phyloP scores from a whole-genome alignment of 192 early-diverging fungal genomes.

The Gonapodya prolifera region DNA sequence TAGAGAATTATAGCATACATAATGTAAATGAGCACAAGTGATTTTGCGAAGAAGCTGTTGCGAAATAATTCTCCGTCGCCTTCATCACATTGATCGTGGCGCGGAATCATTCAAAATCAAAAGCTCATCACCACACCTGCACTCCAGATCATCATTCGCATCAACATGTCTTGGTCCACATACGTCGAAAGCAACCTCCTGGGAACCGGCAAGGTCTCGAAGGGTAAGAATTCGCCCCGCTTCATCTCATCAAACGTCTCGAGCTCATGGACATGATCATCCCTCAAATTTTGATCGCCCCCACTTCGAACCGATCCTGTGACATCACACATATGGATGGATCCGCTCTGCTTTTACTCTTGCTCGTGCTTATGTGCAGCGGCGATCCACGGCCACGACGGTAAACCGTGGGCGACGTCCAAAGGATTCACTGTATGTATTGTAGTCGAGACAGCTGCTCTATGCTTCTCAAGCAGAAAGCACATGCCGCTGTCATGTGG shows the following conservation, averaged over 20 bases:
- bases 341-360: neutral
- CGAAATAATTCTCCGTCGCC: neutral
- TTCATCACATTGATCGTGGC: neutral
- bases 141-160: neutral
- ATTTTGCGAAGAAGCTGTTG: too few relatives aligned
- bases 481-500: neutral
- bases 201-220: conserved; percentile 48
- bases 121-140: neutral
- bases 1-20: conserved; percentile 1
- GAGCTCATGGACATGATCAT: neutral
- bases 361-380: conserved; percentile 24
- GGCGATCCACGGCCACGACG: conserved; percentile 75
- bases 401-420: conserved; percentile 69
- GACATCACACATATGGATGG: neutral
- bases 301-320: neutral
- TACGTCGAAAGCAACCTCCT: conserved; percentile 76
- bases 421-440: conserved; percentile 55
- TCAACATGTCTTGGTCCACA: conserved; percentile 62
- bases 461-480: neutral
- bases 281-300: neutral
- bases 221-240: neutral
- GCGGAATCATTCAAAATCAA: neutral
- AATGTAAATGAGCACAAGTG: neutral
- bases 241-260: neutral
- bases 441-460: neutral